These are phyloP conservation scores for Hymenotorrendiella dingleyae DNA, from an alignment of 2,329 filamentous ascomycete genomes.

Conservation along the genomic window DNA sequence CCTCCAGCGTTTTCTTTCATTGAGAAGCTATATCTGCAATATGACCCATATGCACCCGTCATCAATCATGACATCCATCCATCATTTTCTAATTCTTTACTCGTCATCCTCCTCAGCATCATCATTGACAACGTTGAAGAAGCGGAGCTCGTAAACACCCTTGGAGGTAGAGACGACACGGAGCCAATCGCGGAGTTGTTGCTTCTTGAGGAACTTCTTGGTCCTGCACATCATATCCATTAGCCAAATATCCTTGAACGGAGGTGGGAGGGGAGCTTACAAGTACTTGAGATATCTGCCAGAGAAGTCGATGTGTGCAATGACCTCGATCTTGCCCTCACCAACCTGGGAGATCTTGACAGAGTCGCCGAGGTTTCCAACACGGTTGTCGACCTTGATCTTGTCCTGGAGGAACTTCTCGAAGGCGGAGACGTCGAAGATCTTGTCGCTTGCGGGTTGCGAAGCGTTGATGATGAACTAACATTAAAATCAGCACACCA, in stretches of 20 bases:
- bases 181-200: slow-evolving; percentile 99
- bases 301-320: slow-evolving; percentile 95
- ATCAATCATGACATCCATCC: slow-evolving; percentile 12
- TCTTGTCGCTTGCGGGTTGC: slow-evolving; percentile 98
- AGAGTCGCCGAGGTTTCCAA: slow-evolving; percentile 93
- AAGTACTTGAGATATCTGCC: slow-evolving; percentile 99
- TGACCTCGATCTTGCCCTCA: slow-evolving; percentile 97
- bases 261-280: slow-evolving; percentile 49
- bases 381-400: slow-evolving; percentile 99
- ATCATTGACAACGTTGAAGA: slow-evolving; percentile 99
- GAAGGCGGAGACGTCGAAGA: slow-evolving; percentile 98
- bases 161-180: slow-evolving; percentile 96
- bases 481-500: neutral
- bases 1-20: slow-evolving; percentile 11
- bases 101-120: slow-evolving; percentile 97
- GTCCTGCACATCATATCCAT: slow-evolving; percentile 52
- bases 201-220: slow-evolving; percentile 99
- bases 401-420: slow-evolving; percentile 99
- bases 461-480: slow-evolving; percentile 99
- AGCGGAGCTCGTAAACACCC: slow-evolving; percentile 99
- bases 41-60: slow-evolving; percentile 8
- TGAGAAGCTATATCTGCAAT: slow-evolving; percentile 12
- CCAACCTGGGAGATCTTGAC: slow-evolving; percentile 85
- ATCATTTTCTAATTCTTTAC: slow-evolving; percentile 49
- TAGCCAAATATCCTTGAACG: slow-evolving; percentile 13